A percentile compares a stretch with the other conserved stretches of the same genome.
phyloP scores from a whole-genome alignment of 768 basidiomycete genomes.

The Leucocoprinus leucothites region DNA sequence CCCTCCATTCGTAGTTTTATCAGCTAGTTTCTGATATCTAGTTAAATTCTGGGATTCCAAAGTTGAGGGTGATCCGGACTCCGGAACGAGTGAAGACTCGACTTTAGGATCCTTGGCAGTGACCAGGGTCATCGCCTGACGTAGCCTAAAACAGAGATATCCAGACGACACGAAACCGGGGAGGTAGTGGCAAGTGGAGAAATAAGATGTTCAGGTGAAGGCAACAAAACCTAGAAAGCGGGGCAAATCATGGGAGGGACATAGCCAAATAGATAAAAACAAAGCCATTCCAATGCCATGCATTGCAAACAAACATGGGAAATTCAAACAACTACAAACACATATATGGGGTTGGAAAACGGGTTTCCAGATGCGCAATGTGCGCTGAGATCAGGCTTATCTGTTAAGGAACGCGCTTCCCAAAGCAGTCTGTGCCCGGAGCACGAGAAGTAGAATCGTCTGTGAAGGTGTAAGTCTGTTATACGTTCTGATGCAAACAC shows the following conservation, averaged over 20 bases:
- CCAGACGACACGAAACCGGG: conserved; percentile 27
- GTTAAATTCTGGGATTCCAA: conserved; percentile 1
- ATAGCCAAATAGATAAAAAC: conserved; percentile 30
- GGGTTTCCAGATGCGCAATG: background rate
- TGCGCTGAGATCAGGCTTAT: too few relatives aligned
- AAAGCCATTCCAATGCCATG: conserved; percentile 39
- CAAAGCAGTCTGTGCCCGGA: too few relatives aligned
- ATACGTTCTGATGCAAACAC: background rate
- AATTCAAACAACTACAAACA: conserved; percentile 15
- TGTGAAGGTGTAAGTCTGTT: too few relatives aligned
- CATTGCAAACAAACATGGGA: conserved; percentile 31
- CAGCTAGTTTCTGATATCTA: background rate
- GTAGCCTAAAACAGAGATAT: conserved; percentile 16
- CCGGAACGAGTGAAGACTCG: conserved; percentile 19
- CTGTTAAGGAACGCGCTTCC: too few relatives aligned
- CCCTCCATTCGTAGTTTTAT: conserved; percentile 22
- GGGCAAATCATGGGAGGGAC: conserved; percentile 33
- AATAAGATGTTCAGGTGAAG: conserved; percentile 19
- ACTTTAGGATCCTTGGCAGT: conserved; percentile 12
- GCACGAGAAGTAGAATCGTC: too few relatives aligned
- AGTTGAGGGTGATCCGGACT: conserved; percentile 5
- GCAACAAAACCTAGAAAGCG: conserved; percentile 27
- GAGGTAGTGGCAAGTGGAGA: conserved; percentile 22
- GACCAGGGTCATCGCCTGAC: conserved; percentile 11
- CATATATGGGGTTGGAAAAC: background rate